Evolutionary conservation across 2,329 filamentous ascomycete genomes (phyloP).

Genomic region (Diaporthe citrichinensis): DNA sequence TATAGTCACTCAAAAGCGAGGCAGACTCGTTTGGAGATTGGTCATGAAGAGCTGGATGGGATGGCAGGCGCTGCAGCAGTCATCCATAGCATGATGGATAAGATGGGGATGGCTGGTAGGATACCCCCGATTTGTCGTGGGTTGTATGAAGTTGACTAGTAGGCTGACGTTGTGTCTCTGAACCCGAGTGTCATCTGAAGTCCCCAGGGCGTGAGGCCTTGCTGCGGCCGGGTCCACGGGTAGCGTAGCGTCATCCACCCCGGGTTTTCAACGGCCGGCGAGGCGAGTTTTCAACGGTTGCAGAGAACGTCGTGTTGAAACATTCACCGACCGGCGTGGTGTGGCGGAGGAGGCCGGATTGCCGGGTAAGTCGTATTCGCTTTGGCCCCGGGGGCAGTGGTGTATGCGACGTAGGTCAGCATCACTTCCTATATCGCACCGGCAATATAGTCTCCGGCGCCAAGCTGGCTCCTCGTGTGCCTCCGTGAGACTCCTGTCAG

Average conservation of each 20-base stretch:
- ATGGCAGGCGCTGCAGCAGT: not conserved
- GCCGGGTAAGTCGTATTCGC: constrained; percentile 17
- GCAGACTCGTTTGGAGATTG: not conserved
- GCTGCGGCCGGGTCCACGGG: not conserved
- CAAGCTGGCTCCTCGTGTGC: not conserved
- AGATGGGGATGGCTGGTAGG: not conserved
- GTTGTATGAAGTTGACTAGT: not conserved
- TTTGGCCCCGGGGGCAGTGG: not conserved
- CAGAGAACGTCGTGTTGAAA: not conserved
- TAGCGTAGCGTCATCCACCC: not conserved
- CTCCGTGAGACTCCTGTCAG: not conserved
- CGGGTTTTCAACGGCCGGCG: not conserved
- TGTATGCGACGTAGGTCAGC: not conserved
- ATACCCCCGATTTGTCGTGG: not conserved
- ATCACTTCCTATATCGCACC: not conserved
- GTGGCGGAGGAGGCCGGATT: not conserved
- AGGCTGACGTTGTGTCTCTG: not conserved
- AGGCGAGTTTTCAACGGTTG: not conserved
- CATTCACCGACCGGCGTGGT: not conserved
- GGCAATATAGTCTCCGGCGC: not conserved
- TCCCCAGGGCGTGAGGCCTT: not conserved
- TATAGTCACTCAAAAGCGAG: not conserved
- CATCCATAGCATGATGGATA: not conserved
- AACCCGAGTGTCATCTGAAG: not conserved
- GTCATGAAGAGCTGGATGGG: not conserved